Evolutionary conservation across 768 basidiomycete genomes (phyloP).

Genomic region (Boletellus sp.): DNA sequence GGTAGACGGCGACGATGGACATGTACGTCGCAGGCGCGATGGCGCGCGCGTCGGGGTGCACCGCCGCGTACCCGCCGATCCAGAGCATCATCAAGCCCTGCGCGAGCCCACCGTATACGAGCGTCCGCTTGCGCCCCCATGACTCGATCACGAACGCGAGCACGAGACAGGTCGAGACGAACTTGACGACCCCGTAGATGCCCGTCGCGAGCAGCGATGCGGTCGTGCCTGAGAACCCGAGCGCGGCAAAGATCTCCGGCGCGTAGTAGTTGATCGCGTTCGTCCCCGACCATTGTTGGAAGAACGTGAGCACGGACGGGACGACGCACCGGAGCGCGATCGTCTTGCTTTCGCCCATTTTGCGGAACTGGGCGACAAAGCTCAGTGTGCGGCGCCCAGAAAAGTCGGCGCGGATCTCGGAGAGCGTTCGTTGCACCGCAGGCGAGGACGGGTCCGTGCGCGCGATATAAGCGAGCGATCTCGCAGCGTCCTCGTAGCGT

Average conservation of each 20-base stretch:
- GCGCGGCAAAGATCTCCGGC: conserved; percentile 34
- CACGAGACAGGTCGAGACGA: conserved; percentile 27
- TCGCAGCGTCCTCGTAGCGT: conserved; percentile 32
- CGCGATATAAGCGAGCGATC: conserved; percentile 29
- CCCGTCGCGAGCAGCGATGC: conserved; percentile 38
- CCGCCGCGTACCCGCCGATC: conserved; percentile 31
- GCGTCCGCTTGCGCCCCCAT: conserved; percentile 36
- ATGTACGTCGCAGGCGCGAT: conserved; percentile 32
- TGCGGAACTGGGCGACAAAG: conserved; percentile 27
- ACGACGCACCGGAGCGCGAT: conserved; percentile 32
- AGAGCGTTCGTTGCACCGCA: conserved; percentile 28
- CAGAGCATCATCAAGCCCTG: conserved; percentile 38
- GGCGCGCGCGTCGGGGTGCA: conserved; percentile 23
- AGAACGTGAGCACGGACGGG: conserved; percentile 31
- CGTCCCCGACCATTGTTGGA: conserved; percentile 41
- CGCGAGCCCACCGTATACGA: conserved; percentile 35
- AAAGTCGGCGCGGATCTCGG: conserved; percentile 36
- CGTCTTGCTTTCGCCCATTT: conserved; percentile 32
- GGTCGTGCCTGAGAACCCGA: conserved; percentile 33
- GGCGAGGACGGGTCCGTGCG: conserved; percentile 24
- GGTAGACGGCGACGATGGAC: conserved; percentile 35
- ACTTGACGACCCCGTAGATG: conserved; percentile 41
- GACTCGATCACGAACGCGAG: conserved; percentile 39
- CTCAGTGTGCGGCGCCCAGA: conserved; percentile 27
- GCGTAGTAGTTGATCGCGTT: conserved; percentile 42